Percentiles rank a stretch among this genome's conserved stretches.
Evolutionary conservation across 192 early-diverging fungal species (phyloP).

Genomic region (Podila horticola): DNA sequence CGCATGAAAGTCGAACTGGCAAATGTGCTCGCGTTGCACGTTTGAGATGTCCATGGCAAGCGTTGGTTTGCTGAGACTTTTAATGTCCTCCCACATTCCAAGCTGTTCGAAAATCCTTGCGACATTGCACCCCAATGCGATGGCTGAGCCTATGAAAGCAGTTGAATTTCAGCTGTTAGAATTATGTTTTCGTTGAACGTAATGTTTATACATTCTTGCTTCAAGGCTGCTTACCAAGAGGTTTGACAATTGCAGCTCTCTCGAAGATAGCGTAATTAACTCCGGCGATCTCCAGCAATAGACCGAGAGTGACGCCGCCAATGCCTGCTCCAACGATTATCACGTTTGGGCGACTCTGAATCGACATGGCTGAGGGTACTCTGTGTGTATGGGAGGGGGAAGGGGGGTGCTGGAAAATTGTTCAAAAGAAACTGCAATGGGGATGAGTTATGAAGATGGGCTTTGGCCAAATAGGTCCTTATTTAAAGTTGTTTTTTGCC

Average conservation of each 20-base stretch:
- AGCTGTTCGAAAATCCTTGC: not conserved
- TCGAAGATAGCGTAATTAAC: not conserved
- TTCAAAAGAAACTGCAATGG: no score
- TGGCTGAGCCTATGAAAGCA: not conserved
- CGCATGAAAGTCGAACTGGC: conserved; percentile 1
- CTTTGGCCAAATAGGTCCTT: no score
- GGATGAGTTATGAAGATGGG: no score
- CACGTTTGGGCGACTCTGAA: not conserved
- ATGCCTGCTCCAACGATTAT: not conserved
- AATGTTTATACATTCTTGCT: not conserved
- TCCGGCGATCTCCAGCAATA: not conserved
- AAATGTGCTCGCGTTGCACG: not conserved
- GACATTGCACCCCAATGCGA: conserved; percentile 3
- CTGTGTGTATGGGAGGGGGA: no score
- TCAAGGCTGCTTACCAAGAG: not conserved
- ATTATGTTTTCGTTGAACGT: no score
- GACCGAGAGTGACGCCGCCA: not conserved
- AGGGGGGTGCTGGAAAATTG: no score
- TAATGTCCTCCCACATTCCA: not conserved
- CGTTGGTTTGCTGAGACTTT: not conserved
- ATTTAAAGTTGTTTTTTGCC: no score
- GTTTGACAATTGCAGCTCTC: not conserved
- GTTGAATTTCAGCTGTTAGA: not conserved
- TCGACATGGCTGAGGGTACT: no score
- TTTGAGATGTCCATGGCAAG: not conserved